Conservation (phyloP, 31 red algal species). For the Porphyra umbilicalis region DNA sequence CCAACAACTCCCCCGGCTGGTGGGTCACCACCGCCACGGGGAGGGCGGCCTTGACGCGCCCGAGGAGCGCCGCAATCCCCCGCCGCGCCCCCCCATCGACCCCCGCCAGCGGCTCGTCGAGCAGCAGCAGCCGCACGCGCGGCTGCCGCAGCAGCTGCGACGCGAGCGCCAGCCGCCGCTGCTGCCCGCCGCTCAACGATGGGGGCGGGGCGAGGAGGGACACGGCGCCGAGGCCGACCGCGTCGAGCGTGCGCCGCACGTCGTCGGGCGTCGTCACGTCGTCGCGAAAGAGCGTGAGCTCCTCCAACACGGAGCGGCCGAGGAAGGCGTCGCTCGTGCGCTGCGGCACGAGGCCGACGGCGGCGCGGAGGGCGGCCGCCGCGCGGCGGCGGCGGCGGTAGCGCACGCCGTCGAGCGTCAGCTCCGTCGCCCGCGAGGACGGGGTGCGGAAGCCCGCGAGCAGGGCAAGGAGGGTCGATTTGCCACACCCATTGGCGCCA, state of each 20-base stretch:
- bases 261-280: conserved; percentile 41
- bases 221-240: conserved; percentile 48
- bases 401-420: conserved; percentile 15
- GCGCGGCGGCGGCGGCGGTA: conserved; percentile 15
- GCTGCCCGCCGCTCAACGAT: conserved; percentile 63
- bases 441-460: conserved; percentile 1
- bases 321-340: conserved; percentile 49
- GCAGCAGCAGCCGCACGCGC: conserved; percentile 30
- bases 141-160: conserved; percentile 58
- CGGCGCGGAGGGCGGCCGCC: conserved; percentile 11
- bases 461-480: conserved; percentile 12
- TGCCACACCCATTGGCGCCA: conserved; percentile 68
- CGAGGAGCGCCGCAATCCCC: conserved; percentile 39
- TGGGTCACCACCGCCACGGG: conserved; percentile 66
- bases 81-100: conserved; percentile 52
- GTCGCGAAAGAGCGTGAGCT: conserved; percentile 44
- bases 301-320: conserved; percentile 51
- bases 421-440: neutral
- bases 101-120: conserved; percentile 85
- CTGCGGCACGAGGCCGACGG: conserved; percentile 56
- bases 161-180: conserved; percentile 59
- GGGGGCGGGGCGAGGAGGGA: conserved; percentile 26
- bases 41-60: conserved; percentile 37
- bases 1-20: conserved; percentile 64
- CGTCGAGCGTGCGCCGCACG: conserved; percentile 35